Evolutionary conservation across 1,284 basidiomycete species (phyloP).

Genomic region (Rugosomyces carneus): DNA sequence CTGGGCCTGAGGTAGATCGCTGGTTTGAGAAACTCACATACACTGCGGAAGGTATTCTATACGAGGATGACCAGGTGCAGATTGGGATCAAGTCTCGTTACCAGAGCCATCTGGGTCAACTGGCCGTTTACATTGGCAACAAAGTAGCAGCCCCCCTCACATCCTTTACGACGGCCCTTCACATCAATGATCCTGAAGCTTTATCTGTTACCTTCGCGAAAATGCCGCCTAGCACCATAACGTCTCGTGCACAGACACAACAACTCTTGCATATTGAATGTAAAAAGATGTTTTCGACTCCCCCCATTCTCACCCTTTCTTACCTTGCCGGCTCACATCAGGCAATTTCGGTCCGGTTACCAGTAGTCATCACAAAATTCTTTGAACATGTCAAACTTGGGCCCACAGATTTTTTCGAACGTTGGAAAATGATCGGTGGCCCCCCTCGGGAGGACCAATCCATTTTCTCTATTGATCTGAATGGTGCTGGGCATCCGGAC

Average conservation of each 20-base stretch:
- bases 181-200: conserved; percentile 68
- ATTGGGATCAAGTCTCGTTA: conserved; percentile 96
- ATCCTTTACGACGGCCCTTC: conserved; percentile 83
- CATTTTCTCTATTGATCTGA: conserved; percentile 78
- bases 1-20: conserved; percentile 71
- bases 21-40: conserved; percentile 88
- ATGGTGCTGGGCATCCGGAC: conserved; percentile 68
- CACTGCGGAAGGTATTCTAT: conserved; percentile 83
- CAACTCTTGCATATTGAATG: conserved; percentile 93
- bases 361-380: conserved; percentile 88
- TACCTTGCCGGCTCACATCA: conserved; percentile 92
- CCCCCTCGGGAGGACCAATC: conserved; percentile 87
- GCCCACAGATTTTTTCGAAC: conserved; percentile 87
- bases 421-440: conserved; percentile 97
- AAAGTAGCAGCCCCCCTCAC: conserved; percentile 85
- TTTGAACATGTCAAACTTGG: conserved; percentile 88
- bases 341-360: conserved; percentile 78
- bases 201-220: conserved; percentile 82
- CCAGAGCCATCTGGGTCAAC: conserved; percentile 85
- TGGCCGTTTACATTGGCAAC: conserved; percentile 95
- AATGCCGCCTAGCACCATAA: conserved; percentile 78
- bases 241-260: conserved; percentile 84
- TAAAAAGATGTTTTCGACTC: conserved; percentile 75
- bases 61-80: conserved; percentile 93
- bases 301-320: conserved; percentile 83